Conservation (phyloP, 2,329 filamentous ascomycete species). For the Diaporthe humulicola region DNA sequence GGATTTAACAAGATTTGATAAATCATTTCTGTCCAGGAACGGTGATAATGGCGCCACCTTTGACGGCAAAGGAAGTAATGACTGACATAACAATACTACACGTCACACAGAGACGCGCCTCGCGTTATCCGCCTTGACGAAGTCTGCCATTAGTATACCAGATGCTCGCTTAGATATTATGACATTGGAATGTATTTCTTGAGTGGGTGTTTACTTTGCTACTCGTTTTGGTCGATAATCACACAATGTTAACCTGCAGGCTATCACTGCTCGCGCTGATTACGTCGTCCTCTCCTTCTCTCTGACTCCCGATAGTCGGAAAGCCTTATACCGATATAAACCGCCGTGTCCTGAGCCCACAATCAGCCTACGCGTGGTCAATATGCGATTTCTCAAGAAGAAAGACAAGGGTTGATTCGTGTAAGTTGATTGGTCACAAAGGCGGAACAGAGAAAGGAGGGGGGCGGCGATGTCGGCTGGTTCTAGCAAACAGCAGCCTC, state of each 20-base stretch:
- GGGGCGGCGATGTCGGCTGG: not conserved
- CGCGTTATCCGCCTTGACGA: not conserved
- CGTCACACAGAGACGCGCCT: not conserved
- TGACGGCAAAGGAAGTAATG: not conserved
- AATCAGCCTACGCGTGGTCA: not conserved
- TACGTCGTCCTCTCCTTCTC: not conserved
- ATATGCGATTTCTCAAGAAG: not conserved
- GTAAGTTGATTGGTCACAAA: constrained; percentile 28
- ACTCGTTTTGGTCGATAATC: not conserved
- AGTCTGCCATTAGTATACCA: not conserved
- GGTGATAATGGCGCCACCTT: not conserved
- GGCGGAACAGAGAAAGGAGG: not conserved
- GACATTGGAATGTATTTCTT: no score
- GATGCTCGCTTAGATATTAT: no score
- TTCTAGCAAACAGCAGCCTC: not conserved
- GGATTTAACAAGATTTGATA: not conserved
- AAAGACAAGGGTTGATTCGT: not conserved
- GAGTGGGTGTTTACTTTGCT: no score
- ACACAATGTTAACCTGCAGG: not conserved
- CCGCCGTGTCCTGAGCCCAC: not conserved
- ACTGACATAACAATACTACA: not conserved
- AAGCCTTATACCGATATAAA: no score
- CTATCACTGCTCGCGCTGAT: not conserved
- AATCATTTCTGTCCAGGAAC: not conserved
- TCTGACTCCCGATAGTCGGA: no score